These are phyloP conservation scores for Collybiopsis confluens DNA, from an alignment of 768 basidiomycete genomes.

Conservation along the genomic window DNA sequence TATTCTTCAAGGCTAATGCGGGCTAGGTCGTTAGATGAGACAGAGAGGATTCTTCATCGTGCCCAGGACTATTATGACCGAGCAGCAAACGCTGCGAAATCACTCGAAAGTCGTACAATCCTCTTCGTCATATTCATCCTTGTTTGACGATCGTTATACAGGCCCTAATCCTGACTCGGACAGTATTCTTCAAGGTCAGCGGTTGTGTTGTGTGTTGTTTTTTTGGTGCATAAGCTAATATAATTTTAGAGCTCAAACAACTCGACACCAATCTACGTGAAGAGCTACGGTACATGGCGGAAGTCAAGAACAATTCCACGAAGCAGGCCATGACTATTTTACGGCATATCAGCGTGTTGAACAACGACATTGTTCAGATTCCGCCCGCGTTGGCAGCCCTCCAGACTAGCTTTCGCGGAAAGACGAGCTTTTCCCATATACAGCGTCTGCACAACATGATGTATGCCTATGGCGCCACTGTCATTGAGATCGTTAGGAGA, in stretches of 20 bases:
- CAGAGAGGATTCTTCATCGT: constrained; percentile 47
- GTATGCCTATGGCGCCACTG: constrained; percentile 87
- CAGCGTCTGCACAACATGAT: constrained; percentile 84
- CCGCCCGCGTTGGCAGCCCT: constrained; percentile 61
- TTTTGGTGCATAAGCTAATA: background rate
- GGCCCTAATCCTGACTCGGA: constrained; percentile 49
- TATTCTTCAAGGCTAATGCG: background rate
- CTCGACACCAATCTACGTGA: constrained; percentile 57
- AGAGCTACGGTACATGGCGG: constrained; percentile 45
- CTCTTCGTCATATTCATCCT: background rate
- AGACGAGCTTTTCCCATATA: constrained; percentile 89
- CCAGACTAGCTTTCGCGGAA: constrained; percentile 66
- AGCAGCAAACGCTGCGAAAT: constrained; percentile 44
- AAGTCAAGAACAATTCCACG: constrained; percentile 65
- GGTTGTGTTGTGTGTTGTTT: background rate
- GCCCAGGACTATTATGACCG: constrained; percentile 59
- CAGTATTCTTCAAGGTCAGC: constrained; percentile 46
- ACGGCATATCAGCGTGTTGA: constrained; percentile 73
- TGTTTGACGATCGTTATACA: constrained; percentile 13
- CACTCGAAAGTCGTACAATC: constrained; percentile 42
- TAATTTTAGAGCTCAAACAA: constrained; percentile 52
- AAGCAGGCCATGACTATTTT: constrained; percentile 62
- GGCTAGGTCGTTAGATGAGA: constrained; percentile 55
- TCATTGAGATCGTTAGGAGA: constrained; percentile 86
- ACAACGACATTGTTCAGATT: constrained; percentile 75